Base-by-base conservation (phyloP, 2,329 filamentous ascomycete genomes). In the Cladobotryum protrusum region DNA sequence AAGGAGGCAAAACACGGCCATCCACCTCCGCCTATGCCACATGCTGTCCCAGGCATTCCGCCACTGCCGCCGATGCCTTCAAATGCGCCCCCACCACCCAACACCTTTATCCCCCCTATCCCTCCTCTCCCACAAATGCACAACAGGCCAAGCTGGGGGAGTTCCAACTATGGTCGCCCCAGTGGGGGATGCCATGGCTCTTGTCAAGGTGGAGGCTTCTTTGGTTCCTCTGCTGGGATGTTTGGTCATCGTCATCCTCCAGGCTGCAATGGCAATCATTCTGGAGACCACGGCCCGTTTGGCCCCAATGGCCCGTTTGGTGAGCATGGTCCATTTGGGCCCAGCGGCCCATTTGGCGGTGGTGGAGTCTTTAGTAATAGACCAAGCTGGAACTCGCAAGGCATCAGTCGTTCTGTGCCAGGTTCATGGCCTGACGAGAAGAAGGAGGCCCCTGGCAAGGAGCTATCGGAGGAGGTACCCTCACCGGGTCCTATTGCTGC, bases 361-460 rank as follows among this genome's bases (percentile, higher is more conserved):
- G 42, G 45, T 35, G 50, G 53, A 11, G 24, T 29, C 24, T 29
- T 29, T 29, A 29, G 24, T 29, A 29, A 29, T 29, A 29, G 24
- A 8, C 4, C 24, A 29, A 8, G 24, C 24, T 29, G 24, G 24
- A 29, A 11, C 32, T 18, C 17, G 5, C 20, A 15, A 19, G 35
- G 18, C 15, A n/a, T 20, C 41, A 24, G 35, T 35, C 45, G 20
- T 43, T 41, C 51, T 19, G 43, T 59, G 18, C 63, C 67, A 0
- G 67, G 67, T 6, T 61, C 65, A 5, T 70, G 67, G 69, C 67
- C 68, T 7, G 54, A 60, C 17, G 63, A 69, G n/a, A 47, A 52
- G 24, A 55, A 52, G 29, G 53, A 55, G 18, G 54, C 57, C 29
- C 41, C n/a, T 12, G 45, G 41, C 15, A 46, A 48, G 14, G 52